Conservation (phyloP, 495 filamentous ascomycete species). For the Daldinia childiae region DNA sequence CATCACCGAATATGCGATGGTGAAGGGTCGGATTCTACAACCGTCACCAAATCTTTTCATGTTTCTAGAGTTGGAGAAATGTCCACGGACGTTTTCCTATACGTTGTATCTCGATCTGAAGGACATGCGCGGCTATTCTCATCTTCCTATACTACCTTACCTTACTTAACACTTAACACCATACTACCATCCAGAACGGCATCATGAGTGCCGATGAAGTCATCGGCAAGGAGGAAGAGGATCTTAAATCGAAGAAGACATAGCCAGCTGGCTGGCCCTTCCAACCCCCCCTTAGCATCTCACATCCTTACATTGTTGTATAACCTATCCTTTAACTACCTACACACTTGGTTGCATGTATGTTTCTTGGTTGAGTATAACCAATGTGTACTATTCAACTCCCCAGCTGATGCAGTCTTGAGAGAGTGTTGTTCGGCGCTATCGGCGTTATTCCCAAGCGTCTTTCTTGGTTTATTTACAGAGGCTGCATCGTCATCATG, state of each 20-base stretch:
- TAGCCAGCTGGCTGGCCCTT: constrained; percentile 33
- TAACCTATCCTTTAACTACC: constrained; percentile 18
- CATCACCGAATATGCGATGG: constrained; percentile 36
- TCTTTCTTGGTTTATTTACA: constrained; percentile 25
- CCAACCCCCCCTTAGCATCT: constrained; percentile 10
- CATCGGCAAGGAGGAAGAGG: constrained; percentile 27
- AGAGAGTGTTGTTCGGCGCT: constrained; percentile 31
- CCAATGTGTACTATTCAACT: constrained; percentile 35
- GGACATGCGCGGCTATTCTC: constrained; percentile 34
- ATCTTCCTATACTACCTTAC: constrained; percentile 33
- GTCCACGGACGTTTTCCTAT: constrained; percentile 26
- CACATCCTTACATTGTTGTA: constrained; percentile 22
- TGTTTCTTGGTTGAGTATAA: constrained; percentile 26
- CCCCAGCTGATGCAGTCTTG: constrained; percentile 24
- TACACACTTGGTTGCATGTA: constrained; percentile 23
- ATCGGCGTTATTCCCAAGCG: constrained; percentile 35
- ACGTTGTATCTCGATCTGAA: constrained; percentile 33
- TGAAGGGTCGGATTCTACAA: constrained; percentile 13
- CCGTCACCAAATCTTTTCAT: constrained; percentile 22
- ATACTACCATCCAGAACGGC: constrained; percentile 19
- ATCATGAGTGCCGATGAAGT: constrained; percentile 38
- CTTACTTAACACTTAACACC: constrained; percentile 10
- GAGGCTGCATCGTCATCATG: constrained; percentile 30
- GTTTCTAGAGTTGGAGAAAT: constrained; percentile 31
- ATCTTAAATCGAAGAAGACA: constrained; percentile 10